Percentiles rank a stretch among this genome's conserved stretches.
These are phyloP conservation scores for Liquidambar formosana DNA, from an alignment of 164 flowering plant species.

Conservation along the genomic window DNA sequence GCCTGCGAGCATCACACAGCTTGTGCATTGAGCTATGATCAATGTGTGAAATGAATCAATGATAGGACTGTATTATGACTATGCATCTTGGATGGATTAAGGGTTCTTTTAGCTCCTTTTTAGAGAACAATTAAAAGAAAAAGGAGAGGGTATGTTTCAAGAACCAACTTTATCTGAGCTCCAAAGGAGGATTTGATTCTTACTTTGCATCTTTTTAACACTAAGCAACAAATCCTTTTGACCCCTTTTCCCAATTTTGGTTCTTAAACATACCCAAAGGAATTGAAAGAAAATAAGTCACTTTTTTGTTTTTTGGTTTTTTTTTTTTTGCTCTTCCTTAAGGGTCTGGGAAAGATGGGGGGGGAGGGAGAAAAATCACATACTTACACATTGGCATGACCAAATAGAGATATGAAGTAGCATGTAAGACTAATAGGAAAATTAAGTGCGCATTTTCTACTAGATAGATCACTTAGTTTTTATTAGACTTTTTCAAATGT, in stretches of 20 bases:
- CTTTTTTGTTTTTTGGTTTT: no score
- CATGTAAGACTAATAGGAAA: no score
- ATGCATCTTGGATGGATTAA: not conserved
- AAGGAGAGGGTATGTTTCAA: conserved; percentile 2
- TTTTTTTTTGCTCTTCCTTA: no score
- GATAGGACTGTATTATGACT: not conserved
- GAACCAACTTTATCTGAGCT: conserved; percentile 1
- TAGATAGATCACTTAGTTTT: no score
- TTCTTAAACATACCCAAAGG: no score
- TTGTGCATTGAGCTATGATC: not conserved
- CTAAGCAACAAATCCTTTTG: conserved; percentile 26
- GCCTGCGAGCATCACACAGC: not conserved
- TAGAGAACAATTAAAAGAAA: not conserved
- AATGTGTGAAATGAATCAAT: conserved; percentile 9
- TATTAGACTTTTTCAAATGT: no score
- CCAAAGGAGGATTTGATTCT: conserved; percentile 19
- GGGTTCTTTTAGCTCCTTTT: not conserved
- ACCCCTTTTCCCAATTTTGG: not conserved
- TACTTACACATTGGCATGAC: no score
- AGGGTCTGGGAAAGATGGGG: no score
- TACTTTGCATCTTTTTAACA: conserved; percentile 19
- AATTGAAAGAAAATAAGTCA: no score
- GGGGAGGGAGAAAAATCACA: no score
- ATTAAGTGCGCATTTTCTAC: no score
- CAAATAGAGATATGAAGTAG: no score